Percentiles rank a stretch among this genome's conserved stretches.
Conservation (phyloP, 1,284 basidiomycete species). For the Ustilago hordei region DNA sequence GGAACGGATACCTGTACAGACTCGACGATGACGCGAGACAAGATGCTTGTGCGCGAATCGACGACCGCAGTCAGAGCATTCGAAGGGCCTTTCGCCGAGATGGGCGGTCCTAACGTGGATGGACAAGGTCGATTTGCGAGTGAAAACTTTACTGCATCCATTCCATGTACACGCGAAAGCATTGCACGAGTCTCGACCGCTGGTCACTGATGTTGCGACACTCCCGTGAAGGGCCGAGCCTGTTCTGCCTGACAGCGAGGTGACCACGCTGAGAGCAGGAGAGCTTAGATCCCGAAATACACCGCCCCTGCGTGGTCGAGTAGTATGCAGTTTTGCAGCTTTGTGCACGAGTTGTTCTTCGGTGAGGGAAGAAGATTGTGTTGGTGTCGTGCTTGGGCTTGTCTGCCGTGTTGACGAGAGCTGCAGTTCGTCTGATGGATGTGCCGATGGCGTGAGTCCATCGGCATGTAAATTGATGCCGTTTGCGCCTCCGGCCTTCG, state of each 20-base stretch:
- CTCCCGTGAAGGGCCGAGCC: slow-evolving; percentile 21
- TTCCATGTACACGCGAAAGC: slow-evolving; percentile 38
- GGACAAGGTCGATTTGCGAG: slow-evolving; percentile 44
- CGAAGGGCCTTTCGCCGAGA: slow-evolving; percentile 51
- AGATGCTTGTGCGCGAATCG: slow-evolving; percentile 56
- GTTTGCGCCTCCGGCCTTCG: not conserved
- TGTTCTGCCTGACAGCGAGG: slow-evolving; percentile 23
- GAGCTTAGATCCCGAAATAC: slow-evolving; percentile 43
- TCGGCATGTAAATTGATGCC: not conserved
- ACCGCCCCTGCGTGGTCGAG: slow-evolving; percentile 37
- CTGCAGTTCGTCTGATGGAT: not conserved
- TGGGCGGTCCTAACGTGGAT: slow-evolving; percentile 50
- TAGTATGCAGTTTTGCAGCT: slow-evolving; percentile 30
- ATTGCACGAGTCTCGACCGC: slow-evolving; percentile 1
- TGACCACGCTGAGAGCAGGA: slow-evolving; percentile 27
- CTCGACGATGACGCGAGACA: slow-evolving; percentile 45
- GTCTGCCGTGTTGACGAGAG: not conserved
- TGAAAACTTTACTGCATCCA: slow-evolving; percentile 44
- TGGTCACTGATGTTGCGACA: slow-evolving; percentile 23
- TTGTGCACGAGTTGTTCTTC: slow-evolving; percentile 40
- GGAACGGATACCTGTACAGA: slow-evolving; percentile 15
- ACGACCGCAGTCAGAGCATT: slow-evolving; percentile 43
- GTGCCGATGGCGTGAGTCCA: not conserved
- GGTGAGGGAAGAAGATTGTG: slow-evolving; percentile 2
- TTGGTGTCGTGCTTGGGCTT: not conserved